Evolutionary conservation across 2,329 filamentous ascomycete species (phyloP).

Genomic region (Ophiocordyceps camponoti-leonardi): DNA sequence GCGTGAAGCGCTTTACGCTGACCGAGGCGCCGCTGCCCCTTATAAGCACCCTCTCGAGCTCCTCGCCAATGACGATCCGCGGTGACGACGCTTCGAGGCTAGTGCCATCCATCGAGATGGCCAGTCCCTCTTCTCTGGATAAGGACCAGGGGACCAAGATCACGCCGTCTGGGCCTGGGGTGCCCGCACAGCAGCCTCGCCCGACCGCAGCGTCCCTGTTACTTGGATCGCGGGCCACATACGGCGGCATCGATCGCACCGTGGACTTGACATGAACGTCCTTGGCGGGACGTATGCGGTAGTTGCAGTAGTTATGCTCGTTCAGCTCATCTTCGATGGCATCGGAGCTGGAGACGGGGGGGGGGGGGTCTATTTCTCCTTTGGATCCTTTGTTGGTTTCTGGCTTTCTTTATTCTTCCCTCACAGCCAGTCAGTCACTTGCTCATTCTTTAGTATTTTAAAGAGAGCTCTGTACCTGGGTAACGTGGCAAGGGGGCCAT

Average conservation of each 20-base stretch:
- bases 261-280: conserved; percentile 4
- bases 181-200: not conserved
- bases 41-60: conserved; percentile 2
- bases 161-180: not conserved
- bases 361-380: not conserved
- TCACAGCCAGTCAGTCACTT: not conserved
- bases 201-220: no score
- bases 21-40: not conserved
- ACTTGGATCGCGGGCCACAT: conserved; percentile 2
- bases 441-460: no score
- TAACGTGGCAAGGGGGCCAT: no score
- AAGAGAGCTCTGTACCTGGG: no score
- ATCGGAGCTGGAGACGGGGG: not conserved
- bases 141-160: not conserved
- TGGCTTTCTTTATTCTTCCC: not conserved
- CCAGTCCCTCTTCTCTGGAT: not conserved
- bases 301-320: not conserved
- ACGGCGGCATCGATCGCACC: conserved; percentile 15
- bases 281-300: not conserved
- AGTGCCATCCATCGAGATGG: not conserved
- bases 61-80: conserved; percentile 1
- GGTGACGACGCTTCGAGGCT: not conserved
- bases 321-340: not conserved
- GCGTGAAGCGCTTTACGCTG: not conserved
- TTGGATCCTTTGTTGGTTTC: not conserved